Base-by-base conservation (phyloP, 495 filamentous ascomycete species). In the Penicillium nucicola region DNA sequence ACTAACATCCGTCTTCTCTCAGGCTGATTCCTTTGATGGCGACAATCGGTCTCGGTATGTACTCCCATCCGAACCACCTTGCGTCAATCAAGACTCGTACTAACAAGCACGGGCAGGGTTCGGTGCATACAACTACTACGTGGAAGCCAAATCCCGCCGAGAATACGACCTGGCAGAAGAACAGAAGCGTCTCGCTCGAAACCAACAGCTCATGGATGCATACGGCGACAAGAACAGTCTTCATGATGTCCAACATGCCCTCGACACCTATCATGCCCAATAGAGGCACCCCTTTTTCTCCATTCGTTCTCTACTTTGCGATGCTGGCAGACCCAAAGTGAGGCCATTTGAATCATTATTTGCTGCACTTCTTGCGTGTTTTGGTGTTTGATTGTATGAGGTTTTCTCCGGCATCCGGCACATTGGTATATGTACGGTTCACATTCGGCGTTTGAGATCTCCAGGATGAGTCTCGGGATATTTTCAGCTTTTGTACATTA, bases 151-250 rank as follows among this genome's bases (percentile, higher is more conserved):
- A 34, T 39, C 40, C n/a, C 53, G 50, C 1, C 50, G n/a, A 33
- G 46, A 59, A 22, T 45, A 15, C n/a, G 35, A 30, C 50, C 54
- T 42, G 19, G 31, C 23, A 13, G 60, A 68, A 20, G 71, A 72
- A 47, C 58, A 70, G 48, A 57, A 69, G 28, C 69, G 70, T 0
- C 48, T 72, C 1, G 62, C 60, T 1, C 51, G 51, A 18, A 72
- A 75, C 44, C 61, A 60, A 17, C 56, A 69, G 22, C 52, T 75
- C 19, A 70, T 75, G 68, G 77, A 84, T 25, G 80, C 82, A 1
- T 85, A 84, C 34, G 81, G 81, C n/a, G 78, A 79, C 49, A 77
- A 82, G 44, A 68, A 69, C 5, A 81, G 74, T 54, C 41, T 84
- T 13, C 68, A 77, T 15, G 81, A 80, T 64, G 65, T 85, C 32